These are phyloP conservation scores for Pistacia vera DNA, from an alignment of 345 rosid genomes.

Conservation along the genomic window DNA sequence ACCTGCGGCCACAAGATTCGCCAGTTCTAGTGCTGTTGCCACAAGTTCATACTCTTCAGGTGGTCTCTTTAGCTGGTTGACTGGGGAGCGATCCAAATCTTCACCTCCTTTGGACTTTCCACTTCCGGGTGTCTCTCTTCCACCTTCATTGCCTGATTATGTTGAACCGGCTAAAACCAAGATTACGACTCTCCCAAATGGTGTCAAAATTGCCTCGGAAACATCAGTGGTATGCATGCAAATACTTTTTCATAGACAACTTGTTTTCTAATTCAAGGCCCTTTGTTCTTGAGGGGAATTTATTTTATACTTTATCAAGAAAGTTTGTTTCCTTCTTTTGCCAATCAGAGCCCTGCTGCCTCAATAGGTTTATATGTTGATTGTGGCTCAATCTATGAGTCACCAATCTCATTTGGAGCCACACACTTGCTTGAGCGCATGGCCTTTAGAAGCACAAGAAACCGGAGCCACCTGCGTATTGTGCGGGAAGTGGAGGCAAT, in stretches of 20 bases:
- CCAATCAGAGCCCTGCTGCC: slow-evolving; percentile 68
- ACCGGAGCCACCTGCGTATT: slow-evolving; percentile 75
- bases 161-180: slow-evolving; percentile 60
- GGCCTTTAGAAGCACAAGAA: slow-evolving; percentile 88
- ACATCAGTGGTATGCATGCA: slow-evolving; percentile 48
- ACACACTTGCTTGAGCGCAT: slow-evolving; percentile 84
- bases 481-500: slow-evolving; percentile 87
- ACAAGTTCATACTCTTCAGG: slow-evolving; percentile 45
- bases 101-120: slow-evolving; percentile 56
- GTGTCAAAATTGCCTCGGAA: slow-evolving; percentile 57
- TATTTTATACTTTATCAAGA: slow-evolving; percentile 6
- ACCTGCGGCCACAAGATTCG: slow-evolving; percentile 35
- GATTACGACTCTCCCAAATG: slow-evolving; percentile 69
- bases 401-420: slow-evolving; percentile 65
- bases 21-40: slow-evolving; percentile 64
- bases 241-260: slow-evolving; percentile 19
- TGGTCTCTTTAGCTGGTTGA: slow-evolving; percentile 68
- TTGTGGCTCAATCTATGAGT: slow-evolving; percentile 76
- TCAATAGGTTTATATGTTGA: slow-evolving; percentile 79
- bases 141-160: slow-evolving; percentile 70
- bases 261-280: slow-evolving; percentile 20
- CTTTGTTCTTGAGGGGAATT: slow-evolving; percentile 20
- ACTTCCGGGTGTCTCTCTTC: slow-evolving; percentile 60
- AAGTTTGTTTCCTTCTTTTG: slow-evolving; percentile 24
- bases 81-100: slow-evolving; percentile 54